A percentile compares a stretch with the other conserved stretches of the same genome.
phyloP scores from a whole-genome alignment of 2,329 filamentous ascomycete genomes.

The Corynespora cassiicola region DNA sequence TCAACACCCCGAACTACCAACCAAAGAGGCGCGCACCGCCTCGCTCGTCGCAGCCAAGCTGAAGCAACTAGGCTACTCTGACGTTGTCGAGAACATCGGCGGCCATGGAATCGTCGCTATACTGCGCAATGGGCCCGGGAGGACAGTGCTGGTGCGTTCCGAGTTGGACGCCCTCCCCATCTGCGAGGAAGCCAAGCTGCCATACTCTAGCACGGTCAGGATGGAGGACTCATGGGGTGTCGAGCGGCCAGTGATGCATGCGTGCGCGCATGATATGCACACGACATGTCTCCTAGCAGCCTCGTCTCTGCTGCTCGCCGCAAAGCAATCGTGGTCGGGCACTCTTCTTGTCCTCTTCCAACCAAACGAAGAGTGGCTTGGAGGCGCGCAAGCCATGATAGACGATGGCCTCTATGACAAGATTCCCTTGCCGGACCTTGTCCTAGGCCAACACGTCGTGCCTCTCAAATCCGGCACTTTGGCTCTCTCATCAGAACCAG shows the following conservation, averaged over 20 bases:
- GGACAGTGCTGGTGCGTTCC: slow-evolving; percentile 60
- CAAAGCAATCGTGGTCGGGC: slow-evolving; percentile 59
- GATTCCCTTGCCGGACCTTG: slow-evolving; percentile 58
- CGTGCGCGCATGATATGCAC: slow-evolving; percentile 70
- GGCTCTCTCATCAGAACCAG: neutral
- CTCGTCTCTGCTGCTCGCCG: slow-evolving; percentile 52
- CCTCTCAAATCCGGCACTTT: slow-evolving; percentile 15
- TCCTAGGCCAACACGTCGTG: slow-evolving; percentile 63
- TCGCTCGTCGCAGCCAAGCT: too few species aligned
- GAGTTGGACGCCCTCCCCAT: slow-evolving; percentile 66
- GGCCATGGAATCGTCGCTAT: slow-evolving; percentile 59
- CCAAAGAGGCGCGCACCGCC: too few species aligned
- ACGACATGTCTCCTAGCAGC: slow-evolving; percentile 62
- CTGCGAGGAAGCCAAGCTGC: slow-evolving; percentile 59
- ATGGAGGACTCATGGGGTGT: slow-evolving; percentile 49
- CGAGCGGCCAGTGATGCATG: slow-evolving; percentile 65
- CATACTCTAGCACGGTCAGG: slow-evolving; percentile 57
- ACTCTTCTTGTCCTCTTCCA: slow-evolving; percentile 69
- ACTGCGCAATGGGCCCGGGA: slow-evolving; percentile 58
- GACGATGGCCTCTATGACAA: slow-evolving; percentile 60
- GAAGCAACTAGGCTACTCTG: too few species aligned
- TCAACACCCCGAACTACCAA: too few species aligned
- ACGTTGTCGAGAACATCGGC: too few species aligned
- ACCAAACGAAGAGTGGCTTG: slow-evolving; percentile 66
- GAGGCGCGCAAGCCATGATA: slow-evolving; percentile 66